phyloP scores from a whole-genome alignment of 306 rosid species.

The Abrus precatorius region DNA sequence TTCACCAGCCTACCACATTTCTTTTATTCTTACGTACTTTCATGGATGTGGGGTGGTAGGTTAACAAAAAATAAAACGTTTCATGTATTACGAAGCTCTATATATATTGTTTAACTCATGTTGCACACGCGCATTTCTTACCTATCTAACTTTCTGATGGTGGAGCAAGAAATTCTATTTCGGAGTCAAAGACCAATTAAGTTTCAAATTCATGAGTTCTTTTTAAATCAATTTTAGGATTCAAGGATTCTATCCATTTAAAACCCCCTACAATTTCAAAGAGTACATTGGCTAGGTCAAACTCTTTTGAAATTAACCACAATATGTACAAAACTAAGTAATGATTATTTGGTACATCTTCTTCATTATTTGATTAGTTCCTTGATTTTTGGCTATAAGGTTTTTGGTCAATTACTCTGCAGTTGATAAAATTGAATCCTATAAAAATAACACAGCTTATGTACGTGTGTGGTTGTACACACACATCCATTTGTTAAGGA shows the following conservation, averaged over 20 bases:
- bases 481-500: too few relatives aligned
- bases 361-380: too few relatives aligned
- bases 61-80: slow-evolving; percentile 36
- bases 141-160: slow-evolving; percentile 12
- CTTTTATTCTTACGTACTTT: slow-evolving; percentile 41
- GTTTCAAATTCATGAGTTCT: not conserved
- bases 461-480: too few relatives aligned
- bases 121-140: slow-evolving; percentile 20
- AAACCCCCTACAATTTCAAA: not conserved
- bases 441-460: too few relatives aligned
- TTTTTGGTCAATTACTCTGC: too few relatives aligned
- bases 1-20: slow-evolving; percentile 2
- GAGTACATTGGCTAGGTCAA: not conserved
- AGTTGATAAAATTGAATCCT: too few relatives aligned
- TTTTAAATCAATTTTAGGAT: not conserved
- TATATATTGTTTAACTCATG: slow-evolving; percentile 22
- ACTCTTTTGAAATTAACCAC: not conserved
- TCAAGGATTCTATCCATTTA: not conserved
- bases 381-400: too few relatives aligned
- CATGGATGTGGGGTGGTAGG: slow-evolving; percentile 54
- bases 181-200: not conserved
- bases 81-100: slow-evolving; percentile 17
- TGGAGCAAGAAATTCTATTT: not conserved
- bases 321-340: not conserved
- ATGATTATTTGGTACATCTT: too few relatives aligned